phyloP scores from a whole-genome alignment of 257 asterid species.

The Echites panduratus region DNA sequence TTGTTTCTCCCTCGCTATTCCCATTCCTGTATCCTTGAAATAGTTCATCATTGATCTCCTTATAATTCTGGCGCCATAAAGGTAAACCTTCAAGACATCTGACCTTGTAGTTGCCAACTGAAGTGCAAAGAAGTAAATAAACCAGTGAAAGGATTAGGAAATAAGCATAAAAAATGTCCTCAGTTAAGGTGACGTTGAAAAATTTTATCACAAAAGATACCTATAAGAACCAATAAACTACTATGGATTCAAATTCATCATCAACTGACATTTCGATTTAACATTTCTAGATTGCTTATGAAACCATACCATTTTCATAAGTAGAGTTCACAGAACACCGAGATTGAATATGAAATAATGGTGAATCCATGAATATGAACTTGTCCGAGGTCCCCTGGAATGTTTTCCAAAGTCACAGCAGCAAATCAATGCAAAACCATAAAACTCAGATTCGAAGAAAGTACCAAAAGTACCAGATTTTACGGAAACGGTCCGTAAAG shows the following conservation, averaged over 20 bases:
- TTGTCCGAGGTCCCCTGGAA: conserved; percentile 18
- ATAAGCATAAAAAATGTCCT: neutral
- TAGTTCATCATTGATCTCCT: conserved; percentile 30
- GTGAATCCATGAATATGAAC: too few relatives aligned
- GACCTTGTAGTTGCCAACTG: neutral
- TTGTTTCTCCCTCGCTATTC: conserved; percentile 22
- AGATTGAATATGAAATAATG: conserved; percentile 21
- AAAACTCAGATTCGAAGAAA: too few relatives aligned
- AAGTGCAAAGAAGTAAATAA: neutral
- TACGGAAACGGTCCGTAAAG: too few relatives aligned
- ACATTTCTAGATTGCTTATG: neutral
- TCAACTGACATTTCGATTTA: neutral
- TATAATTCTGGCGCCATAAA: conserved; percentile 31
- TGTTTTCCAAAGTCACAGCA: too few relatives aligned
- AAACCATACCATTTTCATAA: neutral
- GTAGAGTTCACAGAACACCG: conserved; percentile 17
- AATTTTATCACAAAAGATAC: neutral
- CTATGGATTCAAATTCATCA: neutral
- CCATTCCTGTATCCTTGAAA: conserved; percentile 30
- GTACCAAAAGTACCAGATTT: too few relatives aligned
- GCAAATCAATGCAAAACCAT: too few relatives aligned
- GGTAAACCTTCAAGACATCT: conserved; percentile 27
- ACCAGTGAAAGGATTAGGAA: neutral
- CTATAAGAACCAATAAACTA: neutral
- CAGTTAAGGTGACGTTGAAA: neutral